These are phyloP conservation scores for Aspergillus melleus DNA, from an alignment of 2,329 filamentous ascomycete species.

Conservation along the genomic window DNA sequence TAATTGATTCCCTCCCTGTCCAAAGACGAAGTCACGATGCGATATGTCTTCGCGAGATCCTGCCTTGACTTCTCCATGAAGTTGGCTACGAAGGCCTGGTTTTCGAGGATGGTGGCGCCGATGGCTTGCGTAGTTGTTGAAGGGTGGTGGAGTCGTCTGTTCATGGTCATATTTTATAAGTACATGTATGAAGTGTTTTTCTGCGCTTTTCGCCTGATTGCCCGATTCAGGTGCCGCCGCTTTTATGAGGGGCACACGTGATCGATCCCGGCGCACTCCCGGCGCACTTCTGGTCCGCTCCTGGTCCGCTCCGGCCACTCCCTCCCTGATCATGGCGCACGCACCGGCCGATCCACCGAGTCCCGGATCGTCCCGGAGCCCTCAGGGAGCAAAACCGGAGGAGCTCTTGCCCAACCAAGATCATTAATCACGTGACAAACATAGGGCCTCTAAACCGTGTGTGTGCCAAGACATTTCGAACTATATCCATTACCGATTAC, in stretches of 20 bases:
- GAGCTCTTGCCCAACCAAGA: neutral
- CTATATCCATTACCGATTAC: neutral
- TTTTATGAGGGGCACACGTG: neutral
- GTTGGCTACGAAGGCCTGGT: conserved; percentile 36
- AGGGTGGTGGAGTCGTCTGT: conserved; percentile 28
- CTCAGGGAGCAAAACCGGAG: neutral
- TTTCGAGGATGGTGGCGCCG: conserved; percentile 31
- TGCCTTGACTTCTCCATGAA: conserved; percentile 26
- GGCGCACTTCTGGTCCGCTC: neutral
- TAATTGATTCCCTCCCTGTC: conserved; percentile 41
- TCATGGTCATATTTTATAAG: neutral
- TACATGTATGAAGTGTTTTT: too few relatives aligned
- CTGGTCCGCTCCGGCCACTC: conserved; percentile 1
- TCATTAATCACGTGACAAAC: neutral
- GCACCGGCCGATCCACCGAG: neutral
- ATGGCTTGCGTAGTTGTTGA: conserved; percentile 31
- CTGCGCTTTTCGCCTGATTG: conserved; percentile 1
- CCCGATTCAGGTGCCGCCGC: conserved; percentile 1
- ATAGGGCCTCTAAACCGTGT: neutral
- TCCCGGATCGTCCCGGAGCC: neutral
- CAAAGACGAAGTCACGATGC: conserved; percentile 33
- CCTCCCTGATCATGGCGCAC: neutral
- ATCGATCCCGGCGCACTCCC: neutral
- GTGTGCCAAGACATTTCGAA: conserved; percentile 1
- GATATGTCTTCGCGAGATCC: conserved; percentile 27